Base-by-base conservation (phyloP, 495 filamentous ascomycete genomes). In the Talaromyces thailandensis region DNA sequence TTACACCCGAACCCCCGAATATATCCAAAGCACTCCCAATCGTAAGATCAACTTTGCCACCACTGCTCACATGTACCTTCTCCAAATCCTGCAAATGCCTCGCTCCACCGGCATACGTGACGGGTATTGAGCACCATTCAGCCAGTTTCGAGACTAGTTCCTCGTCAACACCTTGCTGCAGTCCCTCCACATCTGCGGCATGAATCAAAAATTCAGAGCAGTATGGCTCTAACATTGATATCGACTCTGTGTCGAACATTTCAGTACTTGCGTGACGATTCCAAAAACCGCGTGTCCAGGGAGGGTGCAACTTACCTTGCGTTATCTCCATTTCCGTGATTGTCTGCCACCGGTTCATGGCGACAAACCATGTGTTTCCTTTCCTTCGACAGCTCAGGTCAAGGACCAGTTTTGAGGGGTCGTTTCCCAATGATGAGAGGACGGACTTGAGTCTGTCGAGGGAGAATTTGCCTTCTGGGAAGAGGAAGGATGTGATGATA, bases 291-390 rank as follows among this genome's bases (percentile, higher is more conserved):
- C 50, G 50, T 11, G 25, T 26, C 16, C 23, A 21, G 62, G 25
- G 24, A 16, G 31, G 24, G 43, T 4, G 9, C 5, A 24, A 66
- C 80, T 57, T 76, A 90, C 94, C 87, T 78, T 88, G 77, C 68
- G 85, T 91, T 61, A 98, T 85, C 68, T 97, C 93, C 86, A 95
- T 92, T 70, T 96, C 90, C 1, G 94, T 98, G 62, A 98, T 86
- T 4, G 90, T 93, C 77, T 97, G 93, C 94, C 94, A 98, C 73
- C 95, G 93, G 71, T 98, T 88, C 91, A 94, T 98, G 45, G 94
- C 93, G 29, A 98, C 93, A 63, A 91, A 88, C 93, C 94, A 98
- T 12, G 83, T 82, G 14, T 84, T 77, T 18, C 81, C 90, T 62
- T 85, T 84, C 51, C 84, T 76, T 50, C 94, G 84, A 68, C 94